Evolutionary conservation across 2,329 filamentous ascomycete species (phyloP).

Genomic region (Chaetomiaceae sp.): DNA sequence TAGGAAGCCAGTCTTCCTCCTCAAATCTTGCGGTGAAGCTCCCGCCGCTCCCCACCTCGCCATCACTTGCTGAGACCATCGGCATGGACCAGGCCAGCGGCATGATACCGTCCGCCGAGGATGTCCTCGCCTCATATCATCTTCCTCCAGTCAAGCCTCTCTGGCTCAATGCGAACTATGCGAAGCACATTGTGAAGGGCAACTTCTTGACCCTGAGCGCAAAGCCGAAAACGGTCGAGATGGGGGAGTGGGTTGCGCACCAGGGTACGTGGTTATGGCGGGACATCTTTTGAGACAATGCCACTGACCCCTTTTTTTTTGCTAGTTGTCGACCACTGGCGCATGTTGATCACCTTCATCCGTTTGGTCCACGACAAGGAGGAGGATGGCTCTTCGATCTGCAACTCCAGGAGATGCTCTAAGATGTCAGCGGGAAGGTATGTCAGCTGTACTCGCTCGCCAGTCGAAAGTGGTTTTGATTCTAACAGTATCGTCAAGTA

Average conservation of each 20-base stretch:
- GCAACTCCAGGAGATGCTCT: conserved; percentile 78
- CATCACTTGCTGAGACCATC: conserved; percentile 61
- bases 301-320: conserved; percentile 8
- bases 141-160: conserved; percentile 63
- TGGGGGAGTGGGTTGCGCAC: conserved; percentile 93
- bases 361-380: conserved; percentile 84
- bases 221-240: conserved; percentile 86
- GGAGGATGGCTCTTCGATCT: conserved; percentile 70
- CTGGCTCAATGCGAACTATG: conserved; percentile 70
- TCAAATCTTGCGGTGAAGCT: conserved; percentile 47
- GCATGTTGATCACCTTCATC: conserved; percentile 83
- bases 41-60: conserved; percentile 58
- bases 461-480: too few species aligned
- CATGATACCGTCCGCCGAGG: conserved; percentile 45
- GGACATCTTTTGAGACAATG: not conserved
- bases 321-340: conserved; percentile 85
- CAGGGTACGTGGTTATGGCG: conserved; percentile 58
- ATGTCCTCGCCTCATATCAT: conserved; percentile 55
- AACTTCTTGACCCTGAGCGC: conserved; percentile 96
- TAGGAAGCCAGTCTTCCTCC: conserved; percentile 48
- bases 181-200: conserved; percentile 87
- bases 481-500: conserved; percentile 40
- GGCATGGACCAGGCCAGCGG: conserved; percentile 59
- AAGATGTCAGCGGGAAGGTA: conserved; percentile 93
- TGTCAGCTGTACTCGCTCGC: too few species aligned